Base-by-base conservation (phyloP, 2,329 filamentous ascomycete genomes). In the Arthrobotrys pseudoclavata region DNA sequence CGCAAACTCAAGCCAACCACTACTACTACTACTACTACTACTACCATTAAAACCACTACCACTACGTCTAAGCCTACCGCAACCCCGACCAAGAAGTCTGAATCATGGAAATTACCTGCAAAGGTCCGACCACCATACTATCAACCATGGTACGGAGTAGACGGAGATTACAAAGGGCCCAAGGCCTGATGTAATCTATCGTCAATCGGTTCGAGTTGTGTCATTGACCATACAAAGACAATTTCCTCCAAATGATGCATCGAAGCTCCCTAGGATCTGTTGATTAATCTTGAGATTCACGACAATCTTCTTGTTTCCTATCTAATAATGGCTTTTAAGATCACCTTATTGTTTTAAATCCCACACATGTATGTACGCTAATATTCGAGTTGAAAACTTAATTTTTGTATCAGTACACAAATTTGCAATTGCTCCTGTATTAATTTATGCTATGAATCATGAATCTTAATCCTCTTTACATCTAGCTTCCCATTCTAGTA, bases 401-500 rank as follows among this genome's bases (percentile, higher is more conserved):
- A 45, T 18, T 20, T 45, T 18, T 45, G 5, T 5, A 18, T 9
- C 20, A 24, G 47, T 24, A 26, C 10, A 50, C 0, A 50, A 24
- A 20, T 9, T 26, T 1, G 22, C 47, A 9, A 3, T 1, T 24
- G 3, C 47, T 5, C n/a, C 20, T 48, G 45, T 48, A 42, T 42
- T 5, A 20, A 45, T 4, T 45, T 18, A 26, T 9, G 13, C 20
- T 26, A 26, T 15, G 20, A 53, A 12, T n/a, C 6, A 53, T 57
- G 24, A 37, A 22, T 26, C 5, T 60, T 42, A 6, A 13, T 52
- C 31, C 24, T 67, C 42, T 40, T 34, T 76, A 22, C 66, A 76
- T 15, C 61, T 55, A 18, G 22, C 20, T 40, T 76, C 66, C 72
- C 72, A 76, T n/a, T 76, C 72, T 6, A 66, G 2, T 67, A 76